Evolutionary conservation across 805 yeast genomes (phyloP), one percentile per base, ranked within the genome.

Genomic region (Myxozyma monticola): DNA sequence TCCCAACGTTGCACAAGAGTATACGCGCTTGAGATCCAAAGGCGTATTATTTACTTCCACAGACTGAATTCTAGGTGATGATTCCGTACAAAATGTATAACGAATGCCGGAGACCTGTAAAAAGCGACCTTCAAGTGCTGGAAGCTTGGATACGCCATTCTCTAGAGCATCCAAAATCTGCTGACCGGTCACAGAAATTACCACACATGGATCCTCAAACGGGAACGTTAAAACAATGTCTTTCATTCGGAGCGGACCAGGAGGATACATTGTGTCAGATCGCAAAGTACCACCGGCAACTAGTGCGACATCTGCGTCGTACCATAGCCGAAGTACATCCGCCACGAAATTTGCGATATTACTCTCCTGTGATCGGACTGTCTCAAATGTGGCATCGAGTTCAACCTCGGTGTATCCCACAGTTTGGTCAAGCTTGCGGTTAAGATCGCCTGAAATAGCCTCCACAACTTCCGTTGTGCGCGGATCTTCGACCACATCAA

Each of bases 201-300:
- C 62, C 9, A 59, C 62, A n/a, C 57, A 52, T 1, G 62, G 61
- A 50, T 59, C 62, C 24, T 59, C 62, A 30, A 51, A 59, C 1
- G 62, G 62, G 25, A 59, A 59, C 9, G 57, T 40, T n/a, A 51
- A 29, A 9, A 57, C 59, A 21, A 59, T 43, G 22, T 55, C 60
- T 26, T 49, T 47, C 39, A 59, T 41, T 4, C 45, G 18, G 3
- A 59, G 15, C 8, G 55, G 53, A 2, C 62, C 62, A 12, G 43
- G 30, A 8, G 34, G 41, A 29, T 45, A 45, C 6, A 59, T 15
- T 4, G 54, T 51, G 34, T 59, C 62, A 3, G 62, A 58, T n/a
- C 62, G 42, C 28, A 59, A 36, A 9, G 62, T 59, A 18, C 56
- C 62, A 10, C 62, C 62, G 12, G 62, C 60, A 28, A 59, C 41